Conservation (phyloP, 208 protist species). For the Leishmania amazonensis region DNA sequence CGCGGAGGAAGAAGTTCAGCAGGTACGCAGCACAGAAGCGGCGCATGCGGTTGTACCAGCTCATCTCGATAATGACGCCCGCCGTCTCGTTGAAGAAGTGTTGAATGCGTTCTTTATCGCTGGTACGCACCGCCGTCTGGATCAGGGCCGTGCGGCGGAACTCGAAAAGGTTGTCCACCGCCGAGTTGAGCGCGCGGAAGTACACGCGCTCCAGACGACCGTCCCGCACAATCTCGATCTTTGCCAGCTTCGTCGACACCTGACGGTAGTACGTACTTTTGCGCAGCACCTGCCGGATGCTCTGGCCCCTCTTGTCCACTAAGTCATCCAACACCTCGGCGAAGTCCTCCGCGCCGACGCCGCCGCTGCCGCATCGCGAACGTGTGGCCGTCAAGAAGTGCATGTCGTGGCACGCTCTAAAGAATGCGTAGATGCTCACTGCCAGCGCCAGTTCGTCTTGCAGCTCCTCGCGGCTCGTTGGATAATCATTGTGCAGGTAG, state of each 20-base stretch:
- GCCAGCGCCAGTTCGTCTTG: slow-evolving; percentile 54
- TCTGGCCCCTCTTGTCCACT: slow-evolving; percentile 50
- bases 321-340: slow-evolving; percentile 36
- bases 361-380: slow-evolving; percentile 3
- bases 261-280: slow-evolving; percentile 37
- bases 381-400: slow-evolving; percentile 32
- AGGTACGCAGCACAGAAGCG: slow-evolving; percentile 32
- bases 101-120: slow-evolving; percentile 62
- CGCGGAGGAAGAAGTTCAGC: slow-evolving; percentile 46
- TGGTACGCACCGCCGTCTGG: slow-evolving; percentile 43
- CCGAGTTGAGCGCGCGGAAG: slow-evolving; percentile 55
- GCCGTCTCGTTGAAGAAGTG: slow-evolving; percentile 51
- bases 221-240: slow-evolving; percentile 61
- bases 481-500: slow-evolving; percentile 39
- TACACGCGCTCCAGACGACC: slow-evolving; percentile 69
- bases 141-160: slow-evolving; percentile 39
- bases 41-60: slow-evolving; percentile 46
- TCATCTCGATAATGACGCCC: slow-evolving; percentile 59
- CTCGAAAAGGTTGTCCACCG: slow-evolving; percentile 42
- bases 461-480: slow-evolving; percentile 44
- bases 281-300: slow-evolving; percentile 49
- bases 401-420: slow-evolving; percentile 62
- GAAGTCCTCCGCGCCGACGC: slow-evolving; percentile 3
- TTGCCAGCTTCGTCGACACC: slow-evolving; percentile 53
- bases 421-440: slow-evolving; percentile 68